Evolutionary conservation across 345 rosid genomes (phyloP).

Genomic region (Streptanthus diversifolius): DNA sequence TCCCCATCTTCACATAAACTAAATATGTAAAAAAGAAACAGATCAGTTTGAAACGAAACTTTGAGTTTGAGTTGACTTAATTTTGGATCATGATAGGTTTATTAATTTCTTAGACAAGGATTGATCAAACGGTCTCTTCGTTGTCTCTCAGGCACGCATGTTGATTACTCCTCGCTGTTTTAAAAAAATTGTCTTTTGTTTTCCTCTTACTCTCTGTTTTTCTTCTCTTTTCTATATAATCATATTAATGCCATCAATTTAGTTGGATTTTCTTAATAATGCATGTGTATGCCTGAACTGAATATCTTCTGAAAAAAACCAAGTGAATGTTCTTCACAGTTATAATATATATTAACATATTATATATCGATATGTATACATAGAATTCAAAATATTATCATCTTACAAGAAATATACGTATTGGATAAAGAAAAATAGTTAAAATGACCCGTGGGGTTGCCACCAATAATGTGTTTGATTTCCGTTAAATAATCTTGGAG

Average conservation of each 20-base stretch:
- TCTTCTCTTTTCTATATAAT: not conserved
- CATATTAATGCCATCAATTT: not conserved
- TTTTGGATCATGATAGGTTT: slow-evolving; percentile 6
- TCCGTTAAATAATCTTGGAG: not conserved
- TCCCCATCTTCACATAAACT: slow-evolving; percentile 18
- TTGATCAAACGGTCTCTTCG: slow-evolving; percentile 13
- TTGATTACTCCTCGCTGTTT: slow-evolving; percentile 26
- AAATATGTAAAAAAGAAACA: not conserved
- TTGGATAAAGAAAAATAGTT: slow-evolving; percentile 21
- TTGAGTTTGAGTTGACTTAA: slow-evolving; percentile 15
- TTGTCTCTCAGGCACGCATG: slow-evolving; percentile 20
- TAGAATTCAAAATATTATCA: not conserved
- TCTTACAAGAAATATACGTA: not conserved
- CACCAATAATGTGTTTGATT: slow-evolving; percentile 26
- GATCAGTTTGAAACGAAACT: not conserved
- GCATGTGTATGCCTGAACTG: not conserved
- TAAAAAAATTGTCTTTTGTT: not conserved
- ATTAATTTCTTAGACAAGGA: slow-evolving; percentile 15
- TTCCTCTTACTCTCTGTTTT: not conserved
- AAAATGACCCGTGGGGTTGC: slow-evolving; percentile 27
- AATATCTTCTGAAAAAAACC: not conserved
- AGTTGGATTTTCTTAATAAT: not conserved
- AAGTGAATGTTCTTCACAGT: not conserved
- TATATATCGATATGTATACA: not conserved
- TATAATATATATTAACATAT: not conserved